Evolutionary conservation across 1,284 basidiomycete genomes (phyloP).

Genomic region (Malassezia arunalokei): DNA sequence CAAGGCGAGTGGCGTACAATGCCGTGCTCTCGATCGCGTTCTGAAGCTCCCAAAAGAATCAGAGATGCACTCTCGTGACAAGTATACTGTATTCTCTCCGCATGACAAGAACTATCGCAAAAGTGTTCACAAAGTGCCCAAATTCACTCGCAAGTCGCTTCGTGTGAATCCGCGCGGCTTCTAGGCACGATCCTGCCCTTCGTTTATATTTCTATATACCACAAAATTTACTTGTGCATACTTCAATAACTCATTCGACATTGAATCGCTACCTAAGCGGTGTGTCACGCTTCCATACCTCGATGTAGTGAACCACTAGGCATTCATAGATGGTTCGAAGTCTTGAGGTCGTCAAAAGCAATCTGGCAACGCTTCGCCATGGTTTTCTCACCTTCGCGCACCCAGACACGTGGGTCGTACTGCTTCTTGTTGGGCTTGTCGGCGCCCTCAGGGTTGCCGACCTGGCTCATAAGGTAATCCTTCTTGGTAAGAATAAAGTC

Average conservation of each 20-base stretch:
- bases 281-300: neutral
- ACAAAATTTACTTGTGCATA: no score
- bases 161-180: conserved; percentile 17
- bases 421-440: conserved; percentile 47
- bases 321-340: conserved; percentile 34
- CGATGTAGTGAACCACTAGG: neutral
- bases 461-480: conserved; percentile 44
- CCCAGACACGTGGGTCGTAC: conserved; percentile 67
- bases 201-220: no score
- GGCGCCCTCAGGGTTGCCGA: conserved; percentile 44
- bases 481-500: conserved; percentile 46
- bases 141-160: conserved; percentile 15
- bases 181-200: neutral
- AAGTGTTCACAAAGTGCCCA: conserved; percentile 73
- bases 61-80: conserved; percentile 77
- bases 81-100: conserved; percentile 82
- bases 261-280: neutral
- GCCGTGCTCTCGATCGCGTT: conserved; percentile 60
- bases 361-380: conserved; percentile 74
- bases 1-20: conserved; percentile 64
- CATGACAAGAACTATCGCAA: conserved; percentile 60
- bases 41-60: conserved; percentile 71
- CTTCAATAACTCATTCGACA: neutral
- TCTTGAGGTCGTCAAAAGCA: conserved; percentile 75
- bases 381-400: conserved; percentile 96